Evolutionary conservation across 345 rosid genomes (phyloP), one percentile per base, ranked within the genome.

Genomic region (Syzygium aromaticum): DNA sequence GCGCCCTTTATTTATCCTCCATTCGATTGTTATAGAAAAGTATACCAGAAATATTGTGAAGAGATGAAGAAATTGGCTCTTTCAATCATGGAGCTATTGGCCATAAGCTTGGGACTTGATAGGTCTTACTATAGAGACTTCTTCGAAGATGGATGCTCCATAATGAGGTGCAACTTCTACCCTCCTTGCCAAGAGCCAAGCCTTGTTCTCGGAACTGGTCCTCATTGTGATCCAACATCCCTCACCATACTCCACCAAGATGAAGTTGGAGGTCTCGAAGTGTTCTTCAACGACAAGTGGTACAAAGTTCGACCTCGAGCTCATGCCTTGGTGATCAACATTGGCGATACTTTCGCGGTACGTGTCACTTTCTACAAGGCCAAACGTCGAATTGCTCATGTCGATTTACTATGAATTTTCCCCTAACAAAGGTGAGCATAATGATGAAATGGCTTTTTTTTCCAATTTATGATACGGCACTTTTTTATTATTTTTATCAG

Each of bases 301-400:
- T 88, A 86, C 84, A 40, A 86, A 15, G 92, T 93, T 23, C 90
- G 86, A 14, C 95, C 96, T 82, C 88, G 84, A 84, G 91, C 84
- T 7, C 88, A 86, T 33, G 94, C 95, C 86, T 84, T 93, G 3
- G 95, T 93, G 73, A 87, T 94, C 88, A 94, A 94, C 90, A 88
- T 94, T 61, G 94, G 96, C 21, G 96, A 94, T 84, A 94, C 94
- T 25, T 94, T 94, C 88, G 87, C 86, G 94, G 95, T 92, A 90
- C 3, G 67, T 61, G 67, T 61, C n/a, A 27, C 28, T 61, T 61
- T 61, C 33, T 5, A 27, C 4, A 13, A 27, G 17, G 30, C 33
- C 3, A 12, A 61, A 61, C 14, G 27, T 61, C 5, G 8, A 61
- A 61, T n/a, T 14, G 67, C 67, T 61, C 33, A 28, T 61, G 33